Evolutionary conservation across 2,329 filamentous ascomycete species (phyloP), one percentile per base, ranked within the genome.

Genomic region (Aspergillus sp.): DNA sequence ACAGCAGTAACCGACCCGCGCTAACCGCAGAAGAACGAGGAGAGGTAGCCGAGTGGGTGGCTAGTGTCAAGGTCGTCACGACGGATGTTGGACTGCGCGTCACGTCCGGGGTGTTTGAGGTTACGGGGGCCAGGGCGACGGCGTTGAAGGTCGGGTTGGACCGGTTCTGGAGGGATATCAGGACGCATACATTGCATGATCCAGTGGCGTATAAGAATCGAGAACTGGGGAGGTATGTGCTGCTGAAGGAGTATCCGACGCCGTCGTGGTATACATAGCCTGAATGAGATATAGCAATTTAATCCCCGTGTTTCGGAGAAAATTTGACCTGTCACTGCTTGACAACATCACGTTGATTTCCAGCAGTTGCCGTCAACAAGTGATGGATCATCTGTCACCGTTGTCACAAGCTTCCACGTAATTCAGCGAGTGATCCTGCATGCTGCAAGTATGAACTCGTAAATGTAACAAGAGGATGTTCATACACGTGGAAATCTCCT

Each of bases 171-270:
- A 77, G 86, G 46, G 86, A 89, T 65, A 74, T 88, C n/a, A 72
- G 86, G 5, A 88, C 85, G 4, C 86, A 89, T 71, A 83, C 81
- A 0, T 69, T 89, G 64, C 86, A 89, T 71, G 86, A 89, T 69
- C 86, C 86, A 0, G 85, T 89, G 27, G 83, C 85, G 22, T 88
- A 88, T 65, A 88, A 88, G 78, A 85, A 87, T 56, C 72, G 82
- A 3, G 86, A 89, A 70, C 64, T 88, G 51, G 86, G 86, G 0
- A 72, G 82, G 20, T 88, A 79, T 66, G 75, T 81, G 40, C 65
- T 89, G 54, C 64, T 87, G 50, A 79, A 77, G 13, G 83, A 88
- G 73, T 66, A 81, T 11, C 85, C 85, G 1, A 78, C 81, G 69
- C 79, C 83, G 13, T 84, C 81, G 4, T 87, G 85, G 85, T 88